These are phyloP conservation scores for Akanthomyces dipterigenus DNA, from an alignment of 2,329 filamentous ascomycete species.

Conservation along the genomic window DNA sequence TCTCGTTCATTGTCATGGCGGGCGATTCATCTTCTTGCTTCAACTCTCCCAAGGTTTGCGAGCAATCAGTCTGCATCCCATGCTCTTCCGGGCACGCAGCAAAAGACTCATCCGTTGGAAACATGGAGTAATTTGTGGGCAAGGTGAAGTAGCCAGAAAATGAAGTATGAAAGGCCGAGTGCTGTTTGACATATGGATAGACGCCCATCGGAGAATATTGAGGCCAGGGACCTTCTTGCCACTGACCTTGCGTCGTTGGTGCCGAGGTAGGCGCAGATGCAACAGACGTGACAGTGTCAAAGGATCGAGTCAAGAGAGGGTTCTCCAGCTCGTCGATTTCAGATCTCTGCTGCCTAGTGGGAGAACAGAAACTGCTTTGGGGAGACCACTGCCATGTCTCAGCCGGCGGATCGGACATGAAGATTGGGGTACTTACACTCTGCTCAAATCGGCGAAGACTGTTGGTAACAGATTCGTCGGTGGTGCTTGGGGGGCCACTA, in stretches of 20 bases:
- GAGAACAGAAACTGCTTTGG: slow-evolving; percentile 3
- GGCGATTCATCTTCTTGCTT: neutral
- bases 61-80: neutral
- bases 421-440: neutral
- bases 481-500: neutral
- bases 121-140: slow-evolving; percentile 4
- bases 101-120: neutral
- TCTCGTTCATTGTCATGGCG: neutral
- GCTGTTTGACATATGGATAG: neutral
- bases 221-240: neutral
- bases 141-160: neutral
- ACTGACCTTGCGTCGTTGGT: neutral
- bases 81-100: neutral
- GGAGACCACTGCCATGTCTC: slow-evolving; percentile 4
- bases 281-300: slow-evolving; percentile 1
- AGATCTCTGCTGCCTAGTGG: neutral
- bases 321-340: slow-evolving; percentile 2
- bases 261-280: slow-evolving; percentile 2
- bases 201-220: slow-evolving; percentile 2
- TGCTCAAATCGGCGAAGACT: slow-evolving; percentile 1
- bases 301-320: slow-evolving; percentile 6
- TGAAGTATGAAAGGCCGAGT: neutral
- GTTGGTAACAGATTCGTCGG: slow-evolving; percentile 7
- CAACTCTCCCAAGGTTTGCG: neutral
- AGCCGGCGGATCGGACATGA: neutral